Evolutionary conservation across 225 moss, liverwort and hornwort genomes (phyloP), one percentile per base, ranked within the genome.

Genomic region (Straminergon stramineum): DNA sequence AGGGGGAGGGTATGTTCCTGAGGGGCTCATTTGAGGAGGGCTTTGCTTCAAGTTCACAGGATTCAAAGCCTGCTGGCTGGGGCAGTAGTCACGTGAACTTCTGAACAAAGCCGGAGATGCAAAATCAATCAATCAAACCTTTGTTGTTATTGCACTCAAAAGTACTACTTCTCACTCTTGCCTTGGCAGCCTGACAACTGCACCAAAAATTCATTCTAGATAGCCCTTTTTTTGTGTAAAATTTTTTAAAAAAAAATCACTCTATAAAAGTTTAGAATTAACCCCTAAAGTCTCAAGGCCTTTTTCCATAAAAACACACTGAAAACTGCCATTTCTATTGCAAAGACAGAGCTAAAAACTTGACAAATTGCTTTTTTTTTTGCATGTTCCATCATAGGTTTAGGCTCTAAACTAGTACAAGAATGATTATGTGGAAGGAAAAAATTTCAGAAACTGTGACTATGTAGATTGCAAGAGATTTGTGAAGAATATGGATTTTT

Each of bases 301-400:
- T 23, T 67, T 35, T 22, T 70, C 7, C 23, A 39, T 13, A 2
- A 13, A 39, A 23, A 70, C 13, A 39, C 4, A 70, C 1, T 7
- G 10, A 70, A 39, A 24, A n/a, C 0, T 70, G 2, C 15, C 43
- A 73, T 73, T 43, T 43, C 3, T 16, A 27, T 43, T 74, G 45
- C 74, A 45, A 28, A 28, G 10, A 45, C 0, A 0, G 10, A 74
- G 22, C 28, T 5, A 10, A 16, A 73, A 28, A 45, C 14, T 45
- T 74, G 3, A 28, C 17, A 45, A 28, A 6, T 0, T 43, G 1
- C 0, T 73, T 27, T 11, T 28, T 0, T 27, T 48, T 48, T 48
- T 4, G 5, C 17, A 73, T 71, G 4, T 27, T 73, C 5, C 1
- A 69, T 0, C 0, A 0, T 13, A 69, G 7, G 20, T 20, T 37